phyloP scores from a whole-genome alignment of 768 basidiomycete genomes.

The Kwoniella sp. region DNA sequence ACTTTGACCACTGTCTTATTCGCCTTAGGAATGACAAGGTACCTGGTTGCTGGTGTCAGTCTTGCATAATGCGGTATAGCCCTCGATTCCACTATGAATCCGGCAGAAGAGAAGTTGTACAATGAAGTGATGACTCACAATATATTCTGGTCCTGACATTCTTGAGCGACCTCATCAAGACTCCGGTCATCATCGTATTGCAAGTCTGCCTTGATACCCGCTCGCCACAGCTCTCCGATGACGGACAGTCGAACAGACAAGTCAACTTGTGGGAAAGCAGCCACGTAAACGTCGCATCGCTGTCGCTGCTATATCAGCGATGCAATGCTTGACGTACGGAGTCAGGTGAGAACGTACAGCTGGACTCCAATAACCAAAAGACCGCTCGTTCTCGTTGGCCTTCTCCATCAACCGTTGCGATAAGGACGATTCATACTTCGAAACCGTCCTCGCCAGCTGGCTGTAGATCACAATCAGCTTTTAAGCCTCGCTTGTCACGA shows the following conservation, averaged over 20 bases:
- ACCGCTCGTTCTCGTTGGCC: conserved; percentile 46
- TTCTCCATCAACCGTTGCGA: conserved; percentile 46
- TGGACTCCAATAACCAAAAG: conserved; percentile 51
- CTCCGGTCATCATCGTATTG: conserved; percentile 53
- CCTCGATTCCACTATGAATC: too few relatives aligned
- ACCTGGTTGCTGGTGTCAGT: conserved; percentile 26
- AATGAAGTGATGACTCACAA: too few relatives aligned
- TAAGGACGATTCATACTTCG: conserved; percentile 45
- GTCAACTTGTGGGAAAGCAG: conserved; percentile 43
- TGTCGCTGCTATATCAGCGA: conserved; percentile 7
- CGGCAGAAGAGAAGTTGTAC: not conserved
- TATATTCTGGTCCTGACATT: conserved; percentile 53
- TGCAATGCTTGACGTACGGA: not conserved
- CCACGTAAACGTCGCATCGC: conserved; percentile 55
- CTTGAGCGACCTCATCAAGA: conserved; percentile 46
- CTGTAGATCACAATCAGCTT: too few relatives aligned
- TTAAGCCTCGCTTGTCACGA: too few relatives aligned
- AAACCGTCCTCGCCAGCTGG: conserved; percentile 44
- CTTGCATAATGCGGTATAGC: too few relatives aligned
- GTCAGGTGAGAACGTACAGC: conserved; percentile 29
- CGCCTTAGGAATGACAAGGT: conserved; percentile 47
- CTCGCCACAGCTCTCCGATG: conserved; percentile 53
- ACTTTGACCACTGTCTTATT: conserved; percentile 49
- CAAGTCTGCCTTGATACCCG: conserved; percentile 52
- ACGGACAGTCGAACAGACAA: conserved; percentile 39